A percentile compares a stretch with the other conserved stretches of the same genome.
phyloP scores from a whole-genome alignment of 148 eudicot species.

The Mesembryanthemum crystallinum region DNA sequence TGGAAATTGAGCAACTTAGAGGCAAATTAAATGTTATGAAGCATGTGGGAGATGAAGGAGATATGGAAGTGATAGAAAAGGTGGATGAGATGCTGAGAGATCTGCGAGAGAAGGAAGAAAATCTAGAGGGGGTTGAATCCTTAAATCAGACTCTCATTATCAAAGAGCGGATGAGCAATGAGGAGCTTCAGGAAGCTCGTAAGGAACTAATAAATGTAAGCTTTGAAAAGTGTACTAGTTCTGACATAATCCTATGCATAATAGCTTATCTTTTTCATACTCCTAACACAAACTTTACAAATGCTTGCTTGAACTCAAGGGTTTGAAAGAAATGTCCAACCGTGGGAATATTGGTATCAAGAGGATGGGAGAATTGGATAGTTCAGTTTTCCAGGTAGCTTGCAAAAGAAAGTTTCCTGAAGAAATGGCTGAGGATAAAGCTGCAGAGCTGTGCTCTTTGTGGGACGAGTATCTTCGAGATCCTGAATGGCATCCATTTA shows the following conservation, averaged over 20 bases:
- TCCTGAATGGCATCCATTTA: constrained; percentile 93
- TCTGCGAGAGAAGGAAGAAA: constrained; percentile 77
- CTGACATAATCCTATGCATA: background rate
- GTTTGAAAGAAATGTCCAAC: constrained; percentile 60
- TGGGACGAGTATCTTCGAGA: constrained; percentile 94
- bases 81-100: constrained; percentile 54
- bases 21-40: constrained; percentile 72
- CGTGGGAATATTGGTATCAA: constrained; percentile 55
- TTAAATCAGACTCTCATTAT: constrained; percentile 77
- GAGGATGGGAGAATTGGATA: constrained; percentile 95
- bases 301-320: constrained; percentile 41
- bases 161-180: constrained; percentile 82
- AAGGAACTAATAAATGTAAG: constrained; percentile 81
- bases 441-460: constrained; percentile 73
- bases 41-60: constrained; percentile 78
- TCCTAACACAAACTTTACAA: constrained; percentile 15
- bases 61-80: constrained; percentile 64
- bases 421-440: constrained; percentile 75
- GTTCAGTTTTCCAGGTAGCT: constrained; percentile 61
- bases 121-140: constrained; percentile 56
- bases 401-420: constrained; percentile 58
- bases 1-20: constrained; percentile 69
- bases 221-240: background rate
- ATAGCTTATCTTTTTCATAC: background rate
- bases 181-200: constrained; percentile 90